Evolutionary conservation across 2,329 filamentous ascomycete species (phyloP), one percentile per base, ranked within the genome.

Genomic region (Neofusicoccum ribis): DNA sequence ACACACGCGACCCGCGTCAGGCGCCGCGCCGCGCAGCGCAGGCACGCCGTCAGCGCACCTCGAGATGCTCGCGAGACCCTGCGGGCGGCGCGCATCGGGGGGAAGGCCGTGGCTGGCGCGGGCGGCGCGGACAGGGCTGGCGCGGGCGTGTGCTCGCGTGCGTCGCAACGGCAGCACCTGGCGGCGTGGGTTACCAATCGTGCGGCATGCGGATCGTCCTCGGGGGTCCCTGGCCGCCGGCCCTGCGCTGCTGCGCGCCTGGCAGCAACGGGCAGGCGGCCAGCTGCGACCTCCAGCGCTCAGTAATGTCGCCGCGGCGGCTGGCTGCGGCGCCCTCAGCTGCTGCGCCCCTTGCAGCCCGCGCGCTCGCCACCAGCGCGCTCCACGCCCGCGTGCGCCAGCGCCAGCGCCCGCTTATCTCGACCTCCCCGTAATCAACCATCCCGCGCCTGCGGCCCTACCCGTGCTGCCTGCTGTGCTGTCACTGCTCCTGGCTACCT

Each of bases 341-440:
- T 20, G 60, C 47, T 41, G 36, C 23, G 47, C 41, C 50, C 61
- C 61, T 64, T 64, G 61, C 61, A 64, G 50, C 49, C 36, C 6
- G 27, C 27, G 27, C 27, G 15, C 43, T 15, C 23, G 27, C 41
- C 44, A 20, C 11, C 58, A 20, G 34, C 36, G 9, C 56, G 43
- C 27, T 23, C 23, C 23, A 23, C 23, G 58, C 59, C 59, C 37
- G 14, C 9, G 37, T 39, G 37, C 11, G 23, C 23, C 23, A 23
- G 3, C 23, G 23, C 23, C 23, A 23, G 23, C 37, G 14, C 37
- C 37, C 6, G 14, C 37, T 52, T 51, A 63, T 51, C 60, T 44
- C 47, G 14, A 27, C 43, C 20, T 50, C 20, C 60, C 60, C 36
- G 49, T 51, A 34, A 51, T 51, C 46, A 31, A 27, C 11, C 41